Evolutionary conservation across 2,329 filamentous ascomycete genomes (phyloP).

Genomic region (Setomelanomma holmii): DNA sequence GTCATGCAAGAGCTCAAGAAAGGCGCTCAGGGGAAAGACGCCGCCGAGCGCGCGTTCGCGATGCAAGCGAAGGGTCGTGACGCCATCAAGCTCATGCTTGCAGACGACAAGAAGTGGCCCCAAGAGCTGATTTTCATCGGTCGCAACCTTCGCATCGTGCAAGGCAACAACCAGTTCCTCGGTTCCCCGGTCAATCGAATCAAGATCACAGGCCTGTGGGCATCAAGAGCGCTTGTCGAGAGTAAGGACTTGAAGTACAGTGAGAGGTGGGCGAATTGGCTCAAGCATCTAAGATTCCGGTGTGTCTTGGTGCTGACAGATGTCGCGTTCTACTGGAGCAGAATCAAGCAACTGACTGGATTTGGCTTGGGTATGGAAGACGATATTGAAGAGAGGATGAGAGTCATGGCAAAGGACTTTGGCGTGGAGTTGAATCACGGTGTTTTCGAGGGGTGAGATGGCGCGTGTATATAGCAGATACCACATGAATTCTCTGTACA

Average conservation of each 20-base stretch:
- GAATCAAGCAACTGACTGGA: conserved; percentile 77
- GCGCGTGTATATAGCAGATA: no score
- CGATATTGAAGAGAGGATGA: conserved; percentile 88
- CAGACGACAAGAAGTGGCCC: conserved; percentile 87
- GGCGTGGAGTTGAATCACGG: conserved; percentile 89
- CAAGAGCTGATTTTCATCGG: conserved; percentile 92
- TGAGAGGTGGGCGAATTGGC: conserved; percentile 72
- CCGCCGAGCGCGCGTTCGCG: conserved; percentile 71
- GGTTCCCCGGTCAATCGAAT: conserved; percentile 88
- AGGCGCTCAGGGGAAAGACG: conserved; percentile 61
- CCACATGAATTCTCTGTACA: no score
- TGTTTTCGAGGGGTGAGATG: conserved; percentile 78
- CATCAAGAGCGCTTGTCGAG: conserved; percentile 81
- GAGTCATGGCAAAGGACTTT: conserved; percentile 85
- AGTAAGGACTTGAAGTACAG: conserved; percentile 68
- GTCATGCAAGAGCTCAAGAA: conserved; percentile 67
- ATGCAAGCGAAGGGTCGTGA: conserved; percentile 77
- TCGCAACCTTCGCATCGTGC: conserved; percentile 89
- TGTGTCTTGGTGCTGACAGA: conserved; percentile 78
- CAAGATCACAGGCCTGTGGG: conserved; percentile 94
- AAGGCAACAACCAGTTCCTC: conserved; percentile 90
- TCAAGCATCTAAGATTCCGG: conserved; percentile 82
- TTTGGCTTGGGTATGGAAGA: conserved; percentile 90
- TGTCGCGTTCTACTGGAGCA: conserved; percentile 81
- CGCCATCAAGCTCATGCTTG: conserved; percentile 79